Evolutionary conservation across 768 basidiomycete genomes (phyloP).

Genomic region (Clitopilus passeckerianus): DNA sequence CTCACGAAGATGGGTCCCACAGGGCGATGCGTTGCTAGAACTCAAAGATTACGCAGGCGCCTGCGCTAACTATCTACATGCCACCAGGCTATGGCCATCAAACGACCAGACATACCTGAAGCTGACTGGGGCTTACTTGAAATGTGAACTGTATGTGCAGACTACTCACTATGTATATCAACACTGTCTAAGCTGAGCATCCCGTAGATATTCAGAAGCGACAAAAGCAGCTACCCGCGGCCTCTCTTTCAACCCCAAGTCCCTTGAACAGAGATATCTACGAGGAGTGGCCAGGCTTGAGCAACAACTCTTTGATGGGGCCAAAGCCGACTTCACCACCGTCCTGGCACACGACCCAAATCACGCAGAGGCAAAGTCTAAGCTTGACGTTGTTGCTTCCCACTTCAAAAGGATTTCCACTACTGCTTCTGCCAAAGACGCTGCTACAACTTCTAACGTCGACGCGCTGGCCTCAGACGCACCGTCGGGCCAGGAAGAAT

Average conservation of each 20-base stretch:
- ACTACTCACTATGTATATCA: not conserved
- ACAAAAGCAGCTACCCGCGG: conserved; percentile 16
- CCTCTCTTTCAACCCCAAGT: conserved; percentile 17
- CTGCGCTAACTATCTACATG: conserved; percentile 26
- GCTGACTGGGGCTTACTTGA: conserved; percentile 10
- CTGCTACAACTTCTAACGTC: conserved; percentile 11
- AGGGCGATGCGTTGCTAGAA: conserved; percentile 30
- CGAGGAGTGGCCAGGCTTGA: conserved; percentile 16
- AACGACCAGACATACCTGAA: conserved; percentile 14
- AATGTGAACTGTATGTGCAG: conserved; percentile 11
- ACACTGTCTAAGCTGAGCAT: not conserved
- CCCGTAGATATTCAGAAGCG: conserved; percentile 11
- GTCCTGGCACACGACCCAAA: conserved; percentile 25
- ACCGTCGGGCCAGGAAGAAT: conserved; percentile 1
- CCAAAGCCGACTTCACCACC: conserved; percentile 29
- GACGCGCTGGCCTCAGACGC: not conserved
- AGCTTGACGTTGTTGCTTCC: conserved; percentile 18
- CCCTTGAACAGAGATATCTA: conserved; percentile 11
- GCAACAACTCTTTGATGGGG: conserved; percentile 14
- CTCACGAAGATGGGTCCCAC: not conserved
- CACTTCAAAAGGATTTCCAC: conserved; percentile 13
- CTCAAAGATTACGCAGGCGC: conserved; percentile 26
- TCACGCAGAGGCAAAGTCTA: conserved; percentile 20
- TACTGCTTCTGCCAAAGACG: conserved; percentile 8
- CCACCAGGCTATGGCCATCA: conserved; percentile 16